These are phyloP conservation scores for Penicillium sp. DNA, from an alignment of 2,329 filamentous ascomycete species.

Conservation along the genomic window DNA sequence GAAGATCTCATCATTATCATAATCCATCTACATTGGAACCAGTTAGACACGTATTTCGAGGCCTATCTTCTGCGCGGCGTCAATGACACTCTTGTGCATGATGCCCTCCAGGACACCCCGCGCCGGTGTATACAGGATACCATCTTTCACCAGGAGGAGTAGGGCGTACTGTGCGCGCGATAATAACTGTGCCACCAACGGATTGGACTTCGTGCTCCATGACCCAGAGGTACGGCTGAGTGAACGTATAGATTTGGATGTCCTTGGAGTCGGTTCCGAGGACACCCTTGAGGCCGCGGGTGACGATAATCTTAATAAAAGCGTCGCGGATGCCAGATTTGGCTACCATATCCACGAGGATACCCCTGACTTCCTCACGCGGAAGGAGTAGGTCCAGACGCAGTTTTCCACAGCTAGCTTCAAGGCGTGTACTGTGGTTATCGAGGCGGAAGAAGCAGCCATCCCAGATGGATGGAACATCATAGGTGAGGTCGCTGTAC, in stretches of 20 bases:
- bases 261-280: constrained; percentile 44
- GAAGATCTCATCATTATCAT: background rate
- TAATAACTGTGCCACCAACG: constrained; percentile 48
- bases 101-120: background rate
- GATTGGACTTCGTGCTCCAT: constrained; percentile 54
- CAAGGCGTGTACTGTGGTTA: background rate
- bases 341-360: constrained; percentile 47
- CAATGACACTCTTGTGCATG: background rate
- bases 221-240: constrained; percentile 57
- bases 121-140: background rate
- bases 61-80: background rate
- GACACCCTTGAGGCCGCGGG: too few species aligned
- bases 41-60: background rate
- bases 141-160: constrained; percentile 45
- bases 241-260: constrained; percentile 55
- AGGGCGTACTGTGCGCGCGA: constrained; percentile 53
- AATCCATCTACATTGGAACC: background rate
- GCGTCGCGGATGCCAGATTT: constrained; percentile 56
- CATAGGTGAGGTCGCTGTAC: background rate
- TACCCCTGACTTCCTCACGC: background rate
- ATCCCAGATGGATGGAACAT: background rate
- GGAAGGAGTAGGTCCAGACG: background rate
- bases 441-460: background rate
- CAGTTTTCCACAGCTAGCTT: background rate
- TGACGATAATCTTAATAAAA: constrained; percentile 58